Evolutionary conservation across 129 eudicot genomes (phyloP), one percentile per base, ranked within the genome.

Genomic region (Lactuca sativa): DNA sequence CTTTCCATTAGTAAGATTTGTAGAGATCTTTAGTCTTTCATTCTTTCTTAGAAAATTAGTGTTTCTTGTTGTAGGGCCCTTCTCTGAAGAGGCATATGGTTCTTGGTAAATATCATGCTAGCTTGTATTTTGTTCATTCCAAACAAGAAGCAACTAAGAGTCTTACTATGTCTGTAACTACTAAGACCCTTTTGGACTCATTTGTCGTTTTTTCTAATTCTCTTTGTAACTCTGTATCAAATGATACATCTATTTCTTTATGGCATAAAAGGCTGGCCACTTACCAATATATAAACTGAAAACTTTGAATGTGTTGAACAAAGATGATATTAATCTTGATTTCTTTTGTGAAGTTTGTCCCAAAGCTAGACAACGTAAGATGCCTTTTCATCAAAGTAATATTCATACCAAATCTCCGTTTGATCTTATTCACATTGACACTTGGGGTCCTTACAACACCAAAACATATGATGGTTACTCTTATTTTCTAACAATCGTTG

Each of bases 381-480:
- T 65, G 12, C 30, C 41, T 18, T 65, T 65, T 41, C 43, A 36
- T 30, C 21, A 8, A 0, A 21, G 38, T 17, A 5, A 5, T 9
- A 65, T 44, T 4, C 49, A 47, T 2, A 65, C 58, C 13, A 44
- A 36, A 11, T 3, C 8, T 2, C 3, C 4, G 11, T 65, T 65
- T 47, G 57, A 47, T 7, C 13, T 65, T 7, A 1, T 65, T 1
- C 70, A 47, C 31, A 40, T 65, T 44, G 70, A 47, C 31, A 6
- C 48, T 15, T 65, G 43, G 70, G 57, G 70, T 2, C 70, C 57
- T 40, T 65, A 47, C n/a, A 25, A 52, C 18, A 30, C 8, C 5
- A 7, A 38, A 8, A 65, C 70, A 3, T 13, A 65, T 32, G 38
- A 62, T 38, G 67, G 67, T n/a, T 62, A 36, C 38, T 1, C 6